A percentile compares a stretch with the other conserved stretches of the same genome.
Conservation (phyloP, 2,329 filamentous ascomycete genomes). For the Aspergillus persii region DNA sequence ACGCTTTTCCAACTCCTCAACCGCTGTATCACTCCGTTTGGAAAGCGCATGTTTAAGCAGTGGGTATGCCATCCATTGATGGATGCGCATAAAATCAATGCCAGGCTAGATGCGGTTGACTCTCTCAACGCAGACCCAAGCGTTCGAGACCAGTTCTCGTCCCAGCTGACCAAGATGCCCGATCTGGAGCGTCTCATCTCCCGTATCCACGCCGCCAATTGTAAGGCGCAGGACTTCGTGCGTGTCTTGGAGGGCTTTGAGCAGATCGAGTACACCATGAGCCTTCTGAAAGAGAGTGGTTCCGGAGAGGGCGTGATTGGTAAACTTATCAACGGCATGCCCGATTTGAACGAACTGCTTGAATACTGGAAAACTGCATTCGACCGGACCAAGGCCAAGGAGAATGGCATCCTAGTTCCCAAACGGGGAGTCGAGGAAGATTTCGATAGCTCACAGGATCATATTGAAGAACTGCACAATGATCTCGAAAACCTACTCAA, state of each 20-base stretch:
- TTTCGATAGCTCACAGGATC: slow-evolving; percentile 79
- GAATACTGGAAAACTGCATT: slow-evolving; percentile 90
- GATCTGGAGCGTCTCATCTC: slow-evolving; percentile 94
- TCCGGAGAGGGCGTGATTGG: slow-evolving; percentile 81
- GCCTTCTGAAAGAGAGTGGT: slow-evolving; percentile 69
- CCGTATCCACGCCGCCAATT: slow-evolving; percentile 87
- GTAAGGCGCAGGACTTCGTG: slow-evolving; percentile 87
- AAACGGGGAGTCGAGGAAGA: slow-evolving; percentile 85
- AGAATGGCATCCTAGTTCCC: slow-evolving; percentile 79
- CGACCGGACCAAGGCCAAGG: slow-evolving; percentile 73
- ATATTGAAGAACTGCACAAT: slow-evolving; percentile 71
- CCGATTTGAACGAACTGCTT: slow-evolving; percentile 71
- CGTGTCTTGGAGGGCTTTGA: slow-evolving; percentile 93
- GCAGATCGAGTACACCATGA: slow-evolving; percentile 93
- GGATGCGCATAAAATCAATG: slow-evolving; percentile 84
- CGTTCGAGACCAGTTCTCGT: slow-evolving; percentile 82
- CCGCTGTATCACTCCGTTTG: slow-evolving; percentile 92
- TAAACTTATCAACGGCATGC: slow-evolving; percentile 80
- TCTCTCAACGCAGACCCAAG: slow-evolving; percentile 79
- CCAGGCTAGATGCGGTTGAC: slow-evolving; percentile 89
- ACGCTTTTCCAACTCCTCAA: slow-evolving; percentile 90
- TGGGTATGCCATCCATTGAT: slow-evolving; percentile 97
- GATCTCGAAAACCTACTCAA: slow-evolving; percentile 70
- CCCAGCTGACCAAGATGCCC: slow-evolving; percentile 85
- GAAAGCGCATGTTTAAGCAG: slow-evolving; percentile 90